phyloP scores from a whole-genome alignment of 805 yeast genomes.

The Citeromyces nyonsensis region DNA sequence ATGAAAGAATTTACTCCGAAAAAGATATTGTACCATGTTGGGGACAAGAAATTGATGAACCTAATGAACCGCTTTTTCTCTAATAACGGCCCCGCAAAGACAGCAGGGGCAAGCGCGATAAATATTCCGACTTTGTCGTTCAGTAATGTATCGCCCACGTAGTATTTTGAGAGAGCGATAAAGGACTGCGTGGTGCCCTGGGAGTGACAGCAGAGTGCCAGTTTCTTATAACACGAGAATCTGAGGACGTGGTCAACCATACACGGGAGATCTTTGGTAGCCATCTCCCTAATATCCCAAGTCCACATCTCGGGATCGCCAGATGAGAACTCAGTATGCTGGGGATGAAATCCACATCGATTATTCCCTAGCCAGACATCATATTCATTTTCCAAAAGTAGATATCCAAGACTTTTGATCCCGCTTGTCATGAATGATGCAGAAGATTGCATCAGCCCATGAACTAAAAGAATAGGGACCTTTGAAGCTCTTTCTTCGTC shows the following conservation, averaged over 20 bases:
- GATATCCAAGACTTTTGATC: conserved; percentile 55
- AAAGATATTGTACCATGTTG: conserved; percentile 24
- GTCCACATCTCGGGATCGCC: conserved; percentile 60
- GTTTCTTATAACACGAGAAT: conserved; percentile 20
- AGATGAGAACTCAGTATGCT: conserved; percentile 32
- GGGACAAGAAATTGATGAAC: conserved; percentile 40
- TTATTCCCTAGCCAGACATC: conserved; percentile 92
- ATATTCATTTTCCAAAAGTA: conserved; percentile 36
- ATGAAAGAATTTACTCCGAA: conserved; percentile 74
- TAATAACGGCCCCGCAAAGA: conserved; percentile 70
- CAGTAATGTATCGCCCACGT: conserved; percentile 15
- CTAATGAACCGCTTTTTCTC: conserved; percentile 45
- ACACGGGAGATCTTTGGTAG: conserved; percentile 60
- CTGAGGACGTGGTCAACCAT: conserved; percentile 45
- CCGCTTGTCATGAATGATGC: conserved; percentile 85
- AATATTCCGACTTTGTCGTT: conserved; percentile 49
- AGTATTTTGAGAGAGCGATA: conserved; percentile 40
- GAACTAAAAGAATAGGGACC: conserved; percentile 60
- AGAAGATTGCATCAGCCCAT: conserved; percentile 78
- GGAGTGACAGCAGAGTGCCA: conserved; percentile 69
- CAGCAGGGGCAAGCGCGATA: conserved; percentile 80
- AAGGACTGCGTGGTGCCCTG: conserved; percentile 90
- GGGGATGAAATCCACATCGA: conserved; percentile 71
- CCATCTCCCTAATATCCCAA: conserved; percentile 86
- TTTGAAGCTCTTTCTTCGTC: conserved; percentile 9